These are phyloP conservation scores for Iberis pinnata DNA, from an alignment of 345 rosid genomes.

Conservation along the genomic window DNA sequence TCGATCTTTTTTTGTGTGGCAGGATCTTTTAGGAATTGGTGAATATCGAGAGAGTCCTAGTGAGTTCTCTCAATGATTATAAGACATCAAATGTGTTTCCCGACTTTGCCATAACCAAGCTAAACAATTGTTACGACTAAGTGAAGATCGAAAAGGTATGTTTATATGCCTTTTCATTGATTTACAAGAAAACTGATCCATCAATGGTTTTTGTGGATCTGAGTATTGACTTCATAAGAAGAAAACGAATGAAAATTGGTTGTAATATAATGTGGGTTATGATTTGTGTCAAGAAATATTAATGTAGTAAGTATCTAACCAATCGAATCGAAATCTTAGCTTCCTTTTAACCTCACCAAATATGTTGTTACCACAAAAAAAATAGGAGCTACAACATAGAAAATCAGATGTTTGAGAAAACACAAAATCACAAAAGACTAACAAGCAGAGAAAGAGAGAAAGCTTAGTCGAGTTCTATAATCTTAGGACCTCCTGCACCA, in stretches of 20 bases:
- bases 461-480: conserved; percentile 51
- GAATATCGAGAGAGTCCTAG: conserved; percentile 54
- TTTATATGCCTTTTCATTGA: conserved; percentile 1
- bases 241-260: conserved; percentile 2
- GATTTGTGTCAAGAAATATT: conserved; percentile 3
- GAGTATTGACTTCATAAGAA: background rate
- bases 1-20: conserved; percentile 12
- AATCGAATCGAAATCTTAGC: background rate
- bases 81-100: conserved; percentile 15
- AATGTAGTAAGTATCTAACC: background rate
- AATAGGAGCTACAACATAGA: background rate
- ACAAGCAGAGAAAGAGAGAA: no score
- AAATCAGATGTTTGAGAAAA: no score
- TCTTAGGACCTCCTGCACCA: conserved; percentile 47
- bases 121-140: conserved; percentile 6
- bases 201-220: conserved; percentile 6
- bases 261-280: background rate
- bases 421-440: background rate
- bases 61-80: conserved; percentile 35
- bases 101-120: conserved; percentile 21
- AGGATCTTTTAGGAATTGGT: conserved; percentile 82
- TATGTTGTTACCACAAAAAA: no score
- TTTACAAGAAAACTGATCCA: background rate
- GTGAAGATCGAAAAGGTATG: conserved; percentile 3
- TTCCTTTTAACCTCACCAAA: no score